These are phyloP conservation scores for Kodamaea anthophila DNA, from an alignment of 1,139 yeast species.

Conservation along the genomic window DNA sequence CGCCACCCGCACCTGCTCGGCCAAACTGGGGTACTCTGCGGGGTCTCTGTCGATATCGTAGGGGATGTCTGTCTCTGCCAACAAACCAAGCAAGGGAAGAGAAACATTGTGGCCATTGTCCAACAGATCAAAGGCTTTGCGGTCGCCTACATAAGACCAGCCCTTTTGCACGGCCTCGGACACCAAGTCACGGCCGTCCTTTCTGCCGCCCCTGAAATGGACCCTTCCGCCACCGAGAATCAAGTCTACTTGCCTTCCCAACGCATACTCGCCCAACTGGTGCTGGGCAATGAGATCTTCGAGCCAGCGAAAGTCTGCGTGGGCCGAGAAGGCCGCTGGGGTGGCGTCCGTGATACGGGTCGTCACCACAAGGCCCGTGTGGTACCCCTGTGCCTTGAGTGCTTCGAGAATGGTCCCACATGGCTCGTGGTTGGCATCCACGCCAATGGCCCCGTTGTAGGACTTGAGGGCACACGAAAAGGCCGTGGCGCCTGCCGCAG, in stretches of 20 bases:
- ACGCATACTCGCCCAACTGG: constrained; percentile 21
- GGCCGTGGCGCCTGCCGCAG: constrained; percentile 27
- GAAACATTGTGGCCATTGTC: constrained; percentile 17
- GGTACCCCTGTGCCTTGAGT: constrained; percentile 20
- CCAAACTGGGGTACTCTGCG: constrained; percentile 18
- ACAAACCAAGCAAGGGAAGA: constrained; percentile 22
- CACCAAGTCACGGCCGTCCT: constrained; percentile 20
- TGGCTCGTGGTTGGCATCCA: constrained; percentile 16
- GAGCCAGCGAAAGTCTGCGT: constrained; percentile 20
- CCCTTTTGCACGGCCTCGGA: constrained; percentile 15
- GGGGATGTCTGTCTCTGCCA: constrained; percentile 22
- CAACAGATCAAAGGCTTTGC: constrained; percentile 16
- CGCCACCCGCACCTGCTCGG: constrained; percentile 21
- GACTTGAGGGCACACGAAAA: constrained; percentile 22
- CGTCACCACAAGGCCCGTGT: constrained; percentile 24
- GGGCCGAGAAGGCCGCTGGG: constrained; percentile 23
- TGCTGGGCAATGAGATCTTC: constrained; percentile 25
- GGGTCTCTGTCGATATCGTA: constrained; percentile 22
- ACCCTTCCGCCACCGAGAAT: constrained; percentile 26
- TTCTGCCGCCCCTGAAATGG: constrained; percentile 20
- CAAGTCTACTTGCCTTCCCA: constrained; percentile 23
- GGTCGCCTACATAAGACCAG: constrained; percentile 21
- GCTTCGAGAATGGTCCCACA: constrained; percentile 26
- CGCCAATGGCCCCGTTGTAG: constrained; percentile 25
- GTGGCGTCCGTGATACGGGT: constrained; percentile 22